phyloP scores from a whole-genome alignment of 768 basidiomycete genomes.

The Termitomyces sp. region DNA sequence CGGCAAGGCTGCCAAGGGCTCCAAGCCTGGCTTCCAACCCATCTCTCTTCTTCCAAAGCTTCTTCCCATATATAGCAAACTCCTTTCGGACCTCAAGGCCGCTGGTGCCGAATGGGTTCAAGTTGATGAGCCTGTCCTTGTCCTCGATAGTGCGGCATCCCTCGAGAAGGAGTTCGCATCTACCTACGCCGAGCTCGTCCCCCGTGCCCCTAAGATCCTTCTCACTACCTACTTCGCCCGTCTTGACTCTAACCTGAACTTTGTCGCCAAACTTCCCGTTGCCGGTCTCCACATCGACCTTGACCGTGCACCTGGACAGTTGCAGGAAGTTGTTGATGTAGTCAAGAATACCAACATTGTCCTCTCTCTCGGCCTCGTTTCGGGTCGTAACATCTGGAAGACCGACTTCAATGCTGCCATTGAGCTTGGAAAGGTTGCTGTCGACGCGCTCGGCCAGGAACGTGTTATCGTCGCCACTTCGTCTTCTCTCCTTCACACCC shows the following conservation, averaged over 20 bases:
- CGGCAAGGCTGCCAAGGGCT: constrained; percentile 85
- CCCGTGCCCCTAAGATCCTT: constrained; percentile 86
- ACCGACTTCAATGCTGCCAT: constrained; percentile 82
- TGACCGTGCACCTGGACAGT: constrained; percentile 87
- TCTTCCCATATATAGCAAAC: constrained; percentile 86
- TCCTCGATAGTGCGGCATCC: constrained; percentile 75
- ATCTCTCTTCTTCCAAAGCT: constrained; percentile 87
- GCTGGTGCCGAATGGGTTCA: constrained; percentile 95
- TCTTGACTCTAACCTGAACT: constrained; percentile 86
- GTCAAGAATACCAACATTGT: constrained; percentile 76
- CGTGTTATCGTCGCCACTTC: constrained; percentile 94
- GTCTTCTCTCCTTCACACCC: constrained; percentile 97
- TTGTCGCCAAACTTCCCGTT: constrained; percentile 87
- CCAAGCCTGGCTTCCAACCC: constrained; percentile 80
- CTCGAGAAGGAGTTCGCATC: constrained; percentile 76
- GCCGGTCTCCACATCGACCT: constrained; percentile 95
- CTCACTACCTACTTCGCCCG: constrained; percentile 97
- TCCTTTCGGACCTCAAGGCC: constrained; percentile 84
- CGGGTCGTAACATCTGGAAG: constrained; percentile 99
- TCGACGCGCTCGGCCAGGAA: constrained; percentile 75
- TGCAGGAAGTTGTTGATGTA: constrained; percentile 74
- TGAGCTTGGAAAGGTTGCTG: constrained; percentile 77
- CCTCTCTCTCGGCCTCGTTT: constrained; percentile 93
- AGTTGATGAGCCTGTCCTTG: constrained; percentile 94
- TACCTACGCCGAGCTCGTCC: constrained; percentile 76